These are phyloP conservation scores for Allium cepa DNA, from an alignment of 106 monocot genomes.

Conservation along the genomic window DNA sequence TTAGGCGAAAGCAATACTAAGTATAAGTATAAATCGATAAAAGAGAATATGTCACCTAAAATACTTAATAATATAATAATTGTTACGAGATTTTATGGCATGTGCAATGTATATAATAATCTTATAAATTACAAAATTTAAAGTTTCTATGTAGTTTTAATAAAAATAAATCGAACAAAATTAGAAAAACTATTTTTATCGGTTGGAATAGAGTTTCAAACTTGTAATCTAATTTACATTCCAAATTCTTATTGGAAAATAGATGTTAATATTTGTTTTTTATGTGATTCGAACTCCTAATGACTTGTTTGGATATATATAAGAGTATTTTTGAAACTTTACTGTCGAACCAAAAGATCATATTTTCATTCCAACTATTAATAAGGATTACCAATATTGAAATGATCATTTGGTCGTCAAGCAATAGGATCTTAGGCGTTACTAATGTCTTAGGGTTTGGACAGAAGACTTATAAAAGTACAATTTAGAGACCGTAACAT, in stretches of 20 bases:
- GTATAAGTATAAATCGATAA: constrained; percentile 8
- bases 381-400: background rate
- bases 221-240: background rate
- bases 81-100: background rate
- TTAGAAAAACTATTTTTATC: too few relatives aligned
- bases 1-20: constrained; percentile 21
- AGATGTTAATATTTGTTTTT: too few relatives aligned
- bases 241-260: too few relatives aligned
- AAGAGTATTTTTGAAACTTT: too few relatives aligned
- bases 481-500: background rate
- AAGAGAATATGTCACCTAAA: background rate
- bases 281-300: too few relatives aligned
- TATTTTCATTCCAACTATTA: background rate
- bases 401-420: background rate
- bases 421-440: too few relatives aligned
- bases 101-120: too few relatives aligned
- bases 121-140: constrained; percentile 1
- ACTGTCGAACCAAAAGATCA: too few relatives aligned
- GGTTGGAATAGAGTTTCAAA: background rate
- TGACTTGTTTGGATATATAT: too few relatives aligned
- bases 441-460: background rate
- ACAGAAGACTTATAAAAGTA: background rate
- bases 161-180: constrained; percentile 13
- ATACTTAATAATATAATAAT: background rate
- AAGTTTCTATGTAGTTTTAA: background rate